Base-by-base conservation (phyloP, 352 stramenopile species). In the Thraustochytrium sp. region DNA sequence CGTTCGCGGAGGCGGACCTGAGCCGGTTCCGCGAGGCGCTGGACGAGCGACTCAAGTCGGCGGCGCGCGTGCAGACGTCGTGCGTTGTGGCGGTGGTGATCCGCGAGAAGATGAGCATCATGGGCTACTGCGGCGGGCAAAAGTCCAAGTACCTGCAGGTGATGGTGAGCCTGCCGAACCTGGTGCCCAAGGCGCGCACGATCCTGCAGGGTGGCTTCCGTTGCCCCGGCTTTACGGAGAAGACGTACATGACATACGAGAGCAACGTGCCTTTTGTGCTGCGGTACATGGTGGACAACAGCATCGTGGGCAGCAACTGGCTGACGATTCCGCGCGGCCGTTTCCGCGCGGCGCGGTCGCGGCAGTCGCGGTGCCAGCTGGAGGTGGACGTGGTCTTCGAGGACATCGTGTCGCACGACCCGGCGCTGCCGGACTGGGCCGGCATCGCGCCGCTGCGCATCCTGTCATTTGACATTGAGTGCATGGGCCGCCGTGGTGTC, bases 381-480 rank as follows among this genome's bases (percentile, higher is more conserved):
- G 97, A 99, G 90, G 91, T 98, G 26, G 97, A 99, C 85, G 94
- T 99, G 54, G 93, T 95, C n/a, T 99, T 97, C 89, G 94, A 97
- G 82, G 95, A 98, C 85, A 86, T 99, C 40, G 89, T 98, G 40
- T 95, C 93, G 42, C 96, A 98, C 84, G 90, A 91, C 55, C 91
- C 93, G 0, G 91, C 96, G 3, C 16, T 85, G 13, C 62, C 96
- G 48, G 87, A 97, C 85, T 99, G 96, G 96, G 94, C 92, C 65
- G 98, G 97, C 53, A 90, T 99, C 51, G 97, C 97, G 2, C 97
- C 97, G 3, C 91, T 99, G 59, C 93, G 97, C 51, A 96, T 99
- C 85, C 88, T 99, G 46, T 98, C 93, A 63, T 98, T 99, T 72
- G 97, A 99, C 90, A 99, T 99, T 85, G 97, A 99, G 89, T 99